These are phyloP conservation scores for Aureobasidium namibiae DNA, from an alignment of 2,329 filamentous ascomycete species.

Conservation along the genomic window DNA sequence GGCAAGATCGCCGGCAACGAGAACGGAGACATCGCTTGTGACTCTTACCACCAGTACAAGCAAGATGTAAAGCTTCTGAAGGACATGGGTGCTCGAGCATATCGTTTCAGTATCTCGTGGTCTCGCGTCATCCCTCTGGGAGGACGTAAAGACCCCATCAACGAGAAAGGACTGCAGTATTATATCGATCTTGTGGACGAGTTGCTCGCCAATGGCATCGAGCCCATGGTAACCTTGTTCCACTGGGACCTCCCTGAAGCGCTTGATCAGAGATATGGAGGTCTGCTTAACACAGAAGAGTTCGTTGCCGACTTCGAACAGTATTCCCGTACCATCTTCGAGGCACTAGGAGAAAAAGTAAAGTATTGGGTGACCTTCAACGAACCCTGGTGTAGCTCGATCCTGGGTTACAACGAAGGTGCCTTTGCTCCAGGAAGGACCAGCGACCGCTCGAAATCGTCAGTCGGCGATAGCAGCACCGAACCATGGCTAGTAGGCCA, in stretches of 20 bases:
- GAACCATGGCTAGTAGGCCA: constrained; percentile 82
- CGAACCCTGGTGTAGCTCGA: constrained; percentile 69
- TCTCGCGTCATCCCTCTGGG: constrained; percentile 80
- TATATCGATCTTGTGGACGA: constrained; percentile 75
- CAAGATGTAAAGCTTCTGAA: constrained; percentile 75
- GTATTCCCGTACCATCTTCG: constrained; percentile 70
- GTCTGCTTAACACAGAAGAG: constrained; percentile 70
- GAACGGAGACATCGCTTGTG: constrained; percentile 70
- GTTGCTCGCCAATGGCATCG: constrained; percentile 66
- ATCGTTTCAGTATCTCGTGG: constrained; percentile 81
- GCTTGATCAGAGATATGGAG: constrained; percentile 72
- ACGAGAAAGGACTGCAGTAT: constrained; percentile 67
- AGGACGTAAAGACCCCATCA: constrained; percentile 66
- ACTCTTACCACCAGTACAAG: constrained; percentile 72
- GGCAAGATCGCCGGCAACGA: constrained; percentile 76
- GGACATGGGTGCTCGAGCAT: constrained; percentile 61
- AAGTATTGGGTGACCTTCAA: constrained; percentile 90
- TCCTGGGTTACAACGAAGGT: constrained; percentile 71
- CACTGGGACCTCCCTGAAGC: constrained; percentile 83
- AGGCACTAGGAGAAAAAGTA: constrained; percentile 62
- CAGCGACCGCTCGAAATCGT: constrained; percentile 62
- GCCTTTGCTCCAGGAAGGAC: constrained; percentile 75
- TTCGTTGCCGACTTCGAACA: constrained; percentile 74
- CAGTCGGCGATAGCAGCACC: constrained; percentile 62
- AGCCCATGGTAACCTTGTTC: constrained; percentile 75